Conservation (phyloP, 495 filamentous ascomycete genomes). For the Aspergillus baeticus region DNA sequence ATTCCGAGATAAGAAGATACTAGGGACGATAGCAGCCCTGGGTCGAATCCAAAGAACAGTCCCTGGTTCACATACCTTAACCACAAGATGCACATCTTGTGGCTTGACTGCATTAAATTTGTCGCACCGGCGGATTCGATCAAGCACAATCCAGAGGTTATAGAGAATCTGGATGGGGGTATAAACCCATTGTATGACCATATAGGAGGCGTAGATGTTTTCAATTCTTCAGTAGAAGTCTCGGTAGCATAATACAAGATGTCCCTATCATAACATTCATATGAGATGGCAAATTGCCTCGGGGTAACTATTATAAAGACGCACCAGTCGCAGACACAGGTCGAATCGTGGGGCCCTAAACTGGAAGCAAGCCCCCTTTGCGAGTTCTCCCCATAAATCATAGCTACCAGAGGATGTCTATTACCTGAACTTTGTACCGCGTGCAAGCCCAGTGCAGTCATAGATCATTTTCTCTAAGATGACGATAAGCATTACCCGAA, state of each 20-base stretch:
- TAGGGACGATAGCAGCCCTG: neutral
- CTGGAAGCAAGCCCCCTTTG: neutral
- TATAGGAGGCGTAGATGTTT: neutral
- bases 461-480: slow-evolving; percentile 3
- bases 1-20: neutral
- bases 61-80: no score
- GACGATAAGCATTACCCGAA: slow-evolving; percentile 6
- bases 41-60: neutral
- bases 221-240: neutral
- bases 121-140: neutral
- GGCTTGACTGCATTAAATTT: no score
- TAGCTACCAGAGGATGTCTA: neutral
- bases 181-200: neutral
- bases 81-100: no score
- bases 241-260: neutral
- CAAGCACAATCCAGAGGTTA: no score
- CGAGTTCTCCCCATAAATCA: neutral
- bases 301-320: neutral
- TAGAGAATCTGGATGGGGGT: no score
- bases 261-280: neutral
- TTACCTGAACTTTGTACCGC: no score
- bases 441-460: neutral
- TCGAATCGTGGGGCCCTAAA: neutral
- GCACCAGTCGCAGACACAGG: no score
- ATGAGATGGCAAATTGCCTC: neutral